These are phyloP conservation scores for Calocera cornea DNA, from an alignment of 768 basidiomycete genomes.

Conservation along the genomic window DNA sequence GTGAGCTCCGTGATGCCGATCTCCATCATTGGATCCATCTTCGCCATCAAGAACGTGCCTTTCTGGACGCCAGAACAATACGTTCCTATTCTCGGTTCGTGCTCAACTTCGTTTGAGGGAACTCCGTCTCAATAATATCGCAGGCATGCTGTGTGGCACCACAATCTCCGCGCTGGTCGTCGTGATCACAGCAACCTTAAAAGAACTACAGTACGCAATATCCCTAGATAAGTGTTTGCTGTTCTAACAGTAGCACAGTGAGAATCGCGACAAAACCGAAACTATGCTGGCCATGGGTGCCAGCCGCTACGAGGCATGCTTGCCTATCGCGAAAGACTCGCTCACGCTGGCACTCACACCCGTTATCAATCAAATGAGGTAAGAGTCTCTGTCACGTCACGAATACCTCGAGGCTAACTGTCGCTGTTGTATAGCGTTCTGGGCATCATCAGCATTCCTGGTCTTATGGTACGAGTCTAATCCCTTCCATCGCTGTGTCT, in stretches of 20 bases:
- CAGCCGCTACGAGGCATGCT: conserved; percentile 67
- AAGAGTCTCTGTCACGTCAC: conserved; percentile 10
- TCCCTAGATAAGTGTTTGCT: not conserved
- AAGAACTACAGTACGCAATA: conserved; percentile 51
- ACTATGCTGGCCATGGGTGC: conserved; percentile 78
- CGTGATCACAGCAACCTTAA: conserved; percentile 53
- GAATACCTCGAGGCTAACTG: not conserved
- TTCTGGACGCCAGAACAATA: conserved; percentile 80
- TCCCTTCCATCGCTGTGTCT: not conserved
- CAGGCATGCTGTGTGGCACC: conserved; percentile 76
- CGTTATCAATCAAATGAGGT: conserved; percentile 80
- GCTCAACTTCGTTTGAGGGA: not conserved
- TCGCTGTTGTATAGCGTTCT: conserved; percentile 19
- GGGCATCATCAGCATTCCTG: conserved; percentile 27
- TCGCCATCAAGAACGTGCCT: conserved; percentile 59
- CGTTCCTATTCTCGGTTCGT: conserved; percentile 5
- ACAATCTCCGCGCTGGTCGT: conserved; percentile 67
- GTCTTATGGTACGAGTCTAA: conserved; percentile 8
- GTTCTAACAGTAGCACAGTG: conserved; percentile 30
- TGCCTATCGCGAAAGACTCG: conserved; percentile 62
- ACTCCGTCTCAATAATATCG: conserved; percentile 47
- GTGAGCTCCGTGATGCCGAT: conserved; percentile 65
- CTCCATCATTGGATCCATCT: conserved; percentile 59
- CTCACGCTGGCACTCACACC: conserved; percentile 69
- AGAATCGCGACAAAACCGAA: conserved; percentile 76